phyloP scores from a whole-genome alignment of 208 protist species.

The Tritrichomonas musculus region DNA sequence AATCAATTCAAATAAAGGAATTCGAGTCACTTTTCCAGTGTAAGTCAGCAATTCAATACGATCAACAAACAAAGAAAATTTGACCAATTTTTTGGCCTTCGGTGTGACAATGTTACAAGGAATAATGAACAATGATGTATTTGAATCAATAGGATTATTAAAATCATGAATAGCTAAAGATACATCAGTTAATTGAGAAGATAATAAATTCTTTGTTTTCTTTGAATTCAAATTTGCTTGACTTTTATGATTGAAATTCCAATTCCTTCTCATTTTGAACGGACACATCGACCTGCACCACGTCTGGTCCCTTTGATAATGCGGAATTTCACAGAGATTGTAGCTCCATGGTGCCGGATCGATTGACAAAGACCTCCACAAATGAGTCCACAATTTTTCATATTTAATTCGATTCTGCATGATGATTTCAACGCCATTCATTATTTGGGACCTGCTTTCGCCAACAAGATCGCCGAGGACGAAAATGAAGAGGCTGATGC shows the following conservation, averaged over 20 bases:
- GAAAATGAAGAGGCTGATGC: too few relatives aligned
- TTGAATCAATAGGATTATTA: too few relatives aligned
- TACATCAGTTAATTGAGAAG: too few relatives aligned
- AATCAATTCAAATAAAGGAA: background rate
- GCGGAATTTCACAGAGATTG: background rate
- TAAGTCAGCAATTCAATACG: background rate
- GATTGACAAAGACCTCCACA: background rate
- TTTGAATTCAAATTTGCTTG: background rate
- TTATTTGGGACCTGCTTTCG: too few relatives aligned
- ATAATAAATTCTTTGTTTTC: too few relatives aligned
- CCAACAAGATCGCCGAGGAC: too few relatives aligned
- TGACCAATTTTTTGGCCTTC: too few relatives aligned
- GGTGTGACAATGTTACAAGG: too few relatives aligned
- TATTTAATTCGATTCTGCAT: background rate
- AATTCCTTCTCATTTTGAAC: background rate
- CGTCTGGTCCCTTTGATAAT: background rate
- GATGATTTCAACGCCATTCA: background rate
- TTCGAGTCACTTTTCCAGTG: background rate
- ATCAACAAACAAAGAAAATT: too few relatives aligned
- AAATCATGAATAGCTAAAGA: too few relatives aligned
- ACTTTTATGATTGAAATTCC: background rate
- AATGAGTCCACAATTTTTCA: background rate
- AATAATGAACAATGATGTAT: too few relatives aligned
- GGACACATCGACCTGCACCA: background rate
- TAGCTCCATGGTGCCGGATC: background rate